Percentiles rank a stretch among this genome's conserved stretches.
These are phyloP conservation scores for Phoma herbarum DNA, from an alignment of 2,329 filamentous ascomycete genomes.

Conservation along the genomic window DNA sequence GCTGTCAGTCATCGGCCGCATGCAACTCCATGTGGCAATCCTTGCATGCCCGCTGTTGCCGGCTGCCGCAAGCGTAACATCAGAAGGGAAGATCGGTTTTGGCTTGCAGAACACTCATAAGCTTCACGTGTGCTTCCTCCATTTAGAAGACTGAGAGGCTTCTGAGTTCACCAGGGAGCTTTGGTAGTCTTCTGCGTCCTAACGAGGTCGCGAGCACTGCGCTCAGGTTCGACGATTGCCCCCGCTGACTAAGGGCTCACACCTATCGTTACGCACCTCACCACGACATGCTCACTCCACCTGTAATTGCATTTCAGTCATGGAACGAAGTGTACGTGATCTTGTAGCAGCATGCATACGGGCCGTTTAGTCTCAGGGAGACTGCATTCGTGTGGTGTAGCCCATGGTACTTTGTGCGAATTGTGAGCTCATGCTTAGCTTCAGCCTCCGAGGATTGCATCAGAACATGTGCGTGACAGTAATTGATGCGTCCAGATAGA, in stretches of 20 bases:
- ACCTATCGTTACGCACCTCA: not conserved
- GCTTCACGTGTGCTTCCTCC: not conserved
- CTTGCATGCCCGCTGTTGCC: conserved; percentile 4
- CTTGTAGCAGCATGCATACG: not conserved
- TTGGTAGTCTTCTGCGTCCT: not conserved
- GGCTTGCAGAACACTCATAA: not conserved
- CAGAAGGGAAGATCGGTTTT: not conserved
- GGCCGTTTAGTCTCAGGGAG: too few relatives aligned
- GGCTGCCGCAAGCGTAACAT: not conserved
- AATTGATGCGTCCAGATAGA: not conserved
- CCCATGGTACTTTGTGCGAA: not conserved
- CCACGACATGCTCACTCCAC: not conserved
- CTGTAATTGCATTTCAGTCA: too few relatives aligned
- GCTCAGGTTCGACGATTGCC: not conserved
- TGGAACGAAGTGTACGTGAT: too few relatives aligned
- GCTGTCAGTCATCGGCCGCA: not conserved
- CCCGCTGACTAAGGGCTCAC: not conserved
- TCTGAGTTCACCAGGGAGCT: not conserved
- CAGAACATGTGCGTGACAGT: not conserved
- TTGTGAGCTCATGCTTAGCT: not conserved
- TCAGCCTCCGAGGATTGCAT: not conserved
- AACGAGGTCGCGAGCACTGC: not conserved
- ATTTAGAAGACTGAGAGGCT: too few relatives aligned
- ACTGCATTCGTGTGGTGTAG: not conserved
- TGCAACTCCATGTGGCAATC: conserved; percentile 8